Base-by-base conservation (phyloP, 75 land plant species). In the Sequoia sempervirens region DNA sequence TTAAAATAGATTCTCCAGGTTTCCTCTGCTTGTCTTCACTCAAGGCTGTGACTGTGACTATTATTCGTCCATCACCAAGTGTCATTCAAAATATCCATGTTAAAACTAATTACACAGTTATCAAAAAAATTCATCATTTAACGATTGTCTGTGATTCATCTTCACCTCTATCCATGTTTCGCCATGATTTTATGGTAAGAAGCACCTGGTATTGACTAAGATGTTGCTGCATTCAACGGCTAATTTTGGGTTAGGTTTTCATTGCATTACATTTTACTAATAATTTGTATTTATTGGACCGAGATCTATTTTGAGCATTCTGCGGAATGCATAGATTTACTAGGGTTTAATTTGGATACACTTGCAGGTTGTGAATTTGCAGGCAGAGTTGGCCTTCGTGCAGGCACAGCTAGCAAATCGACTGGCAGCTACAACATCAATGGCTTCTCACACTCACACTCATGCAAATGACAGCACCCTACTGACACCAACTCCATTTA, bases 381-480 rank as follows among this genome's bases (percentile, higher is more conserved):
- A 96, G 86, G 95, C 97, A 9, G 97, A 96, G 83, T 87, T 96
- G 23, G 90, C 98, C 3, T 92, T 91, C 20, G 82, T 93, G 46
- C 91, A 93, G 88, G 84, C 90, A 9, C 92, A 92, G 64, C 73
- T 89, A 1, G 91, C 91, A 50, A 88, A 88, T n/a, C 86, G 90
- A 11, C 87, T 81, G 38, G 86, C 89, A 23, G 87, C 88, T 14
- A 86, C 87, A 11, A 87, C 81, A 4, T 56, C 83, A 23, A 84
- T 70, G 38, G 83, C 76, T 17, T 7, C 38, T 76, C 28, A 38
- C 26, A 36, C 18, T n/a, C 80, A 78, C 46, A 45, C 15, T 26
- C 80, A 78, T 45, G 37, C 36, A 28, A 41, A 28, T 45, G 80
- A 78, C 10, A 75, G 79, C 45, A 40, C 43, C 79, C 23, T 75